Evolutionary conservation across 441 rosid genomes (phyloP).

Genomic region (Syzygium malaccense): DNA sequence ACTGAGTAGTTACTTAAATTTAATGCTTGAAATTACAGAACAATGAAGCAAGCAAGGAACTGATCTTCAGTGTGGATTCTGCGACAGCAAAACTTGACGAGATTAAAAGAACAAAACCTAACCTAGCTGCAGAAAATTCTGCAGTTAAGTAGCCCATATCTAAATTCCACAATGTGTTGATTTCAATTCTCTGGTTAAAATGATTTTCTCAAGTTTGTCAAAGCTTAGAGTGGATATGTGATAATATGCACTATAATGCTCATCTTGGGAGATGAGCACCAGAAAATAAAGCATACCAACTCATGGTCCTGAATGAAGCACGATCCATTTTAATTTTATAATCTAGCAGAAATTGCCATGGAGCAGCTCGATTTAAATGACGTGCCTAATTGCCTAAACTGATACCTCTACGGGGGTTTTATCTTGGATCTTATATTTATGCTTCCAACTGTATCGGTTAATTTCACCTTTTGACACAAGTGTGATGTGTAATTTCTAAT

Average conservation of each 20-base stretch:
- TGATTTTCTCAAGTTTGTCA: background rate
- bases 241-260: background rate
- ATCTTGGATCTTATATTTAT: background rate
- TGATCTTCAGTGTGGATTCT: conserved; percentile 27
- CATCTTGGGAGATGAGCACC: background rate
- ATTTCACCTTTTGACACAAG: background rate
- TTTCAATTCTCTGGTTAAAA: background rate
- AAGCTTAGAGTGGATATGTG: background rate
- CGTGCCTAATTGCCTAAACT: background rate
- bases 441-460: background rate
- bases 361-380: background rate
- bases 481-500: background rate
- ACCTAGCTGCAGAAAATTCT: conserved; percentile 28
- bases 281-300: background rate
- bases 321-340: background rate
- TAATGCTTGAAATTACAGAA: conserved; percentile 13
- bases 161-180: background rate
- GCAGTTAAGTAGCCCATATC: conserved; percentile 28
- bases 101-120: conserved; percentile 29
- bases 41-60: conserved; percentile 17
- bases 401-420: background rate
- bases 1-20: background rate
- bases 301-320: background rate
- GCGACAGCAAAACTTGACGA: conserved; percentile 46
- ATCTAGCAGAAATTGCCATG: background rate